Base-by-base conservation (phyloP, 2,329 filamentous ascomycete species). In the Colletotrichum sp. region DNA sequence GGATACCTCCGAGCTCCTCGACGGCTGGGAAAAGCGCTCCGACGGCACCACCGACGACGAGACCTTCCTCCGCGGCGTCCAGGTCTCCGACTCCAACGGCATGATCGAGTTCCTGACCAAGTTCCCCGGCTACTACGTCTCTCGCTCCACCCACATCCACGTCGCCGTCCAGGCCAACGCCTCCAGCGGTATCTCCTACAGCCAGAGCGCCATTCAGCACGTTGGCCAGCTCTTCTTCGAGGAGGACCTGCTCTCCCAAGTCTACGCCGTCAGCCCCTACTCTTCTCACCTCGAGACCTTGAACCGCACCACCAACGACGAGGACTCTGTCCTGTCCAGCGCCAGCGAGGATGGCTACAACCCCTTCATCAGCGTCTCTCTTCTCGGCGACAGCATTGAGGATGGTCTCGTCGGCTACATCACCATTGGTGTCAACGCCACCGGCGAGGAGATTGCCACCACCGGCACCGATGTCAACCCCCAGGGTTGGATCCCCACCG, bases 281-380 rank as follows among this genome's bases (percentile, higher is more conserved):
- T 52, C 36, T 24, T 36, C 62, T 16, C 71, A 72, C 55, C 28
- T 26, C 5, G 30, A 74, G 55, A 36, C 32, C n/a, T 5, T 66
- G 5, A 75, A 62, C 32, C 52, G 52, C 15, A 75, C 67, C 8
- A 64, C 30, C 30, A 75, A 69, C 26, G 72, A 32, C n/a, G 83
- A 88, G 1, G 89, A 91, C 79, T 75, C 66, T 15, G 73, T 77
- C 12, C 87, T 90, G 55, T 77, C n/a, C 86, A 89, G 62, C 85
- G 89, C 59, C 78, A 84, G 28, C 44, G 81, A 85, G 79, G 85
- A 87, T 73, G 86, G 87, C 18, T 65, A 71, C 39, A 88, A 89
- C 78, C 90, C 89, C 1, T 85, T 90, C 78, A 82, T 90, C 69
- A 85, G 90, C 79, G 90, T 90, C 75, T 86, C 88, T 12, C 84